Base-by-base conservation (phyloP, 306 rosid species). In the Mimosa bimucronata region DNA sequence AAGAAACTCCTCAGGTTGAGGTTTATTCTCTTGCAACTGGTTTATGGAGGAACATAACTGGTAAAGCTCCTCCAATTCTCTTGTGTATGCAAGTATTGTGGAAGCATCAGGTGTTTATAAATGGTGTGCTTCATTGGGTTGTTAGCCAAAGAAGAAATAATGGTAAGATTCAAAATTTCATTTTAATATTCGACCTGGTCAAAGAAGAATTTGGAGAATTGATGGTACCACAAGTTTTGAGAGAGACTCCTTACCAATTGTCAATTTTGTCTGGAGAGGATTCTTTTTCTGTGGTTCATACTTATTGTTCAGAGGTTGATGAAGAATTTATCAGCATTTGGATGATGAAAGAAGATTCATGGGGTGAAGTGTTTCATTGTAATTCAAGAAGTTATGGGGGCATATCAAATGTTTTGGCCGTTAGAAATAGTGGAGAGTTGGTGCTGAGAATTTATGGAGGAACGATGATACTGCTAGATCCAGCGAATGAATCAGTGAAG, bases 341-440 rank as follows among this genome's bases (percentile, higher is more conserved):
- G 72, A 8, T 38, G 48, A 67, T 67, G 72, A 67, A 67, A 67
- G 70, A 65, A 15, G 48, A 66, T 1, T 67, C 50, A 46, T 72
- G 76, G 60, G 3, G 16, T 16, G 16, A 26, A 21, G 62, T 48
- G 62, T 72, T 40, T 4, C 25, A 26, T 29, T 16, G 6, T 15
- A 0, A 15, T 75, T 9, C 45, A 9, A 3, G 5, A 37, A 0
- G 12, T 8, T 5, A 5, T 23, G 37, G 46, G 5, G 6, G 13
- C 14, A 18, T 74, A 12, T 23, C 23, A 3, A 55, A 4, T 9
- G 14, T 60, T 10, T 2, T 55, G 1, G 66, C 48, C 21, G 14
- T 74, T 12, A 74, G 52, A 45, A 74, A 26, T 6, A 19, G 68
- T 74, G 78, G 78, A 1, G 66, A 74, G 5, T 9, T 74, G 46